Base-by-base conservation (phyloP, 495 filamentous ascomycete genomes). In the Tuber calosporum region DNA sequence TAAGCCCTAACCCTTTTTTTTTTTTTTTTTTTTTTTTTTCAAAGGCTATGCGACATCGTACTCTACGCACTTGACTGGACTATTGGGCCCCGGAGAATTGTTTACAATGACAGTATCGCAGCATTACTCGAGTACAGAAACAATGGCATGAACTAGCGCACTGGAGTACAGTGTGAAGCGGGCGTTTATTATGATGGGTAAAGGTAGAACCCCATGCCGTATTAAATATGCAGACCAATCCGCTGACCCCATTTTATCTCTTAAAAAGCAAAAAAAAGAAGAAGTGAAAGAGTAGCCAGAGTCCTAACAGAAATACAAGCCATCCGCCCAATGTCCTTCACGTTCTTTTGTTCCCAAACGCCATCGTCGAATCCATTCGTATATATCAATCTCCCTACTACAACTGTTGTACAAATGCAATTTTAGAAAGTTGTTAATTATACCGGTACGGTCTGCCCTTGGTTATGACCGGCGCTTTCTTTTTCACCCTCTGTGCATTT, bases 401-500 rank as follows among this genome's bases (percentile, higher is more conserved):
- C 77, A 26, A 71, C 77, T 39, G 80, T 79, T 66, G 76, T 82
- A 69, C 80, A 82, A 19, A 58, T 73, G 68, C 77, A 77, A 26
- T 79, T 82, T 58, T 62, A 34, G 53, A 62, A 62, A 62, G 13
- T 34, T 11, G 13, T 62, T 62, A 30, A 62, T 62, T 62, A 62
- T 62, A 62, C 53, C 30, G 73, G 78, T 15, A 75, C 70, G 0
- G 73, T 41, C 42, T 82, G 80, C 8, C 80, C 80, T 4, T 34
- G 53, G 26, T 13, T 62, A 4, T 62, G 53, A 34, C 53, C 53
- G 26, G 67, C 4, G 22, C 4, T 20, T 19, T n/a, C 72, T 48
- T 40, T 48, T 68, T 87, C 86, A 70, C 89, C 79, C 67, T 85
- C 83, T 69, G 86, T 85, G 68, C 91, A 87, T 76, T 83, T 82